Conservation (phyloP, 2,329 filamentous ascomycete species). For the Thielaviopsis punctulata region DNA sequence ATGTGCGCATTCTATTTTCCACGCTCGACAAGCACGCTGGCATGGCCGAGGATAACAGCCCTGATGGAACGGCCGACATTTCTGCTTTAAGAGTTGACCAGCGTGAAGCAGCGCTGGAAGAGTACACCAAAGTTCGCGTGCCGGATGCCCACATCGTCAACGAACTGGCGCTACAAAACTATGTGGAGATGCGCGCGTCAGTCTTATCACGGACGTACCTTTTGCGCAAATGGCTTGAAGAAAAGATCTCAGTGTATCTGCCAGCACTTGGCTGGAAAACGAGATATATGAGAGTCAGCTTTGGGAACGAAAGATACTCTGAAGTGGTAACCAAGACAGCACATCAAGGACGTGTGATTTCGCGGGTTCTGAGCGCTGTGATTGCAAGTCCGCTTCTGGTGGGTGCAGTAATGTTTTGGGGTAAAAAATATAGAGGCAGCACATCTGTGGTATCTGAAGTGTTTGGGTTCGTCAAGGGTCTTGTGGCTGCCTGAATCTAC, state of each 20-base stretch:
- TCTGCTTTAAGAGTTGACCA: conserved; percentile 34
- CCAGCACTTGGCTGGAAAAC: conserved; percentile 76
- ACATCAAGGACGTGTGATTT: conserved; percentile 46
- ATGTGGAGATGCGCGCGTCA: conserved; percentile 79
- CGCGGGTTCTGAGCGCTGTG: not conserved
- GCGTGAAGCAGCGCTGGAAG: conserved; percentile 45
- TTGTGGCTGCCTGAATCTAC: not conserved
- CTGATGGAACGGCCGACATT: conserved; percentile 19
- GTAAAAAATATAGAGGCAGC: not conserved
- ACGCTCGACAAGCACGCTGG: conserved; percentile 52
- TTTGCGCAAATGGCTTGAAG: conserved; percentile 71
- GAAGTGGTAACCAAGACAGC: conserved; percentile 57
- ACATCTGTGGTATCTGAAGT: not conserved
- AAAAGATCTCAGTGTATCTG: conserved; percentile 58
- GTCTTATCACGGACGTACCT: conserved; percentile 65
- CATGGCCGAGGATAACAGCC: conserved; percentile 27
- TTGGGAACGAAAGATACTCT: conserved; percentile 81
- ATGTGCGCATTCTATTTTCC: conserved; percentile 75
- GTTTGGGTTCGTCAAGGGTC: not conserved
- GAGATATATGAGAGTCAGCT: conserved; percentile 82
- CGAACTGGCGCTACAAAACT: conserved; percentile 79
- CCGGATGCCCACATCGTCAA: conserved; percentile 81
- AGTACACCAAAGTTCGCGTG: conserved; percentile 59
- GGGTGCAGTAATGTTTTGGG: conserved; percentile 4
- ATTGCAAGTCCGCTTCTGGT: conserved; percentile 6